Conservation (phyloP, 1,284 basidiomycete genomes). For the Leccinum pallidistipes region DNA sequence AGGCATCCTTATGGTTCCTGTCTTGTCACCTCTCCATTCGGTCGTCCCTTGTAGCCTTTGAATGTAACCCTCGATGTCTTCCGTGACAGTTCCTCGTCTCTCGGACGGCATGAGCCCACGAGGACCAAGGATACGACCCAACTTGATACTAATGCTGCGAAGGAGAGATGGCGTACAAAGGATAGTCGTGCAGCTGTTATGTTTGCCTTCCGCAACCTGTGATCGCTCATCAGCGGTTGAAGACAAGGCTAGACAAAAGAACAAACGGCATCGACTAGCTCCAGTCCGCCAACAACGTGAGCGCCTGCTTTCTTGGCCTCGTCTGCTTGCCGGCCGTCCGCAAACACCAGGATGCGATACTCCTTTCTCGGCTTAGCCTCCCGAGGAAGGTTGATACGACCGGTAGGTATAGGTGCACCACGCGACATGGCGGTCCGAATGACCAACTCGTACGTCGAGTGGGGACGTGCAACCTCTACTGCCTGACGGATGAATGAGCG, state of each 20-base stretch:
- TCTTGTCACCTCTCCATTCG: slow-evolving; percentile 93
- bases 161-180: slow-evolving; percentile 84
- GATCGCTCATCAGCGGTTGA: slow-evolving; percentile 6
- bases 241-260: background rate
- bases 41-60: slow-evolving; percentile 78
- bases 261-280: slow-evolving; percentile 79
- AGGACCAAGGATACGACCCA: slow-evolving; percentile 91
- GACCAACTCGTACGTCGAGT: slow-evolving; percentile 76
- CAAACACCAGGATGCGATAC: slow-evolving; percentile 85
- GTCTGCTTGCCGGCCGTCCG: slow-evolving; percentile 74
- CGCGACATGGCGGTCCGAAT: slow-evolving; percentile 77
- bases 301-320: slow-evolving; percentile 83
- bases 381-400: slow-evolving; percentile 66
- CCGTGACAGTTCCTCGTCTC: slow-evolving; percentile 91
- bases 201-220: slow-evolving; percentile 65
- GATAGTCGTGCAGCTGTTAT: slow-evolving; percentile 74
- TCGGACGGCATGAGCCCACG: slow-evolving; percentile 95
- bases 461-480: slow-evolving; percentile 74
- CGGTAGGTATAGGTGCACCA: slow-evolving; percentile 78
- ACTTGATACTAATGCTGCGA: slow-evolving; percentile 72
- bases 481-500: slow-evolving; percentile 48
- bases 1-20: slow-evolving; percentile 81
- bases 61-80: slow-evolving; percentile 82
- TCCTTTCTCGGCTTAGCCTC: slow-evolving; percentile 73
- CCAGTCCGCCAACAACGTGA: slow-evolving; percentile 82